Evolutionary conservation across 2,329 filamentous ascomycete species (phyloP), one percentile per base, ranked within the genome.

Genomic region (Phoma sp.): DNA sequence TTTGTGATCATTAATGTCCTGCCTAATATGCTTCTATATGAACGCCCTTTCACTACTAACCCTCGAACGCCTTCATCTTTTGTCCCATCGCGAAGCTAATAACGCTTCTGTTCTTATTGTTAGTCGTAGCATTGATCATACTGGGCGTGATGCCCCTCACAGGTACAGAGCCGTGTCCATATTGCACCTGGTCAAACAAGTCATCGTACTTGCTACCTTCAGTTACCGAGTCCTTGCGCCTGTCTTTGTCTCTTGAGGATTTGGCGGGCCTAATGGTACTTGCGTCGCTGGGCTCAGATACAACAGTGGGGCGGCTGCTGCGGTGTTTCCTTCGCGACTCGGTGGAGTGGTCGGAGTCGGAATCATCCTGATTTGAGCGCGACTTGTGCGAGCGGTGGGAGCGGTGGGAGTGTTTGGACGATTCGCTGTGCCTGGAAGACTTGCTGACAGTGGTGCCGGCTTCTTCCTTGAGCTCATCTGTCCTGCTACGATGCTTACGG

Each of bases 141-240:
- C 72, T 75, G 39, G 65, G 68, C 47, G 74, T 76, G 45, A 72
- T 76, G 39, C 69, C 72, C 55, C 67, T 60, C 26, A 76, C 63
- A 30, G 65, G 64, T 40, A 71, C 74, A 49, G 62, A 69, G n/a
- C 71, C 69, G 26, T 57, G 49, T 7, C 69, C 69, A 47, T 69
- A 68, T 57, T 62, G 59, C 47, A 66, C 65, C 36, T 66, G 59
- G 45, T 65, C 60, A 32, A 73, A 69, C 51, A 67, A 43, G 4
- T 56, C 61, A 36, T 72, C 71, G 47, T 71, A 70, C 57, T 65
- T 60, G 20, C 59, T 58, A n/a, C 52, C 61, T 10, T 65, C 62
- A 11, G 62, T 67, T 1, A 71, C 55, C 39, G 68, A 72, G 52
- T 75, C 73, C 54, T 74, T 74, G 10, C 69, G 49, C 17, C 57